Evolutionary conservation across 768 basidiomycete species (phyloP).

Genomic region (Termitomyces titanicus): DNA sequence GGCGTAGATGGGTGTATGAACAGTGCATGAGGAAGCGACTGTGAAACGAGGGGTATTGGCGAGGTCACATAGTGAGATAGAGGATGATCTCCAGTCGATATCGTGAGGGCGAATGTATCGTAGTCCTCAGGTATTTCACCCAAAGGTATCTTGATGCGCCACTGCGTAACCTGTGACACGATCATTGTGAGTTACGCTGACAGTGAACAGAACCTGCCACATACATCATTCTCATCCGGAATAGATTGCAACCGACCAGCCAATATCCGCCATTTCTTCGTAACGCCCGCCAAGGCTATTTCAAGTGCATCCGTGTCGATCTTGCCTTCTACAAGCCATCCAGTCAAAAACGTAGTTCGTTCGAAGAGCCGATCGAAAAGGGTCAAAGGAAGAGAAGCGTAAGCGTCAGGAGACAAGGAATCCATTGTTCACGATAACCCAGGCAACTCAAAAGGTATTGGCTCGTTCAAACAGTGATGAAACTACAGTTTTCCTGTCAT

Average conservation of each 20-base stretch:
- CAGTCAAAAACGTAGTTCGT: slow-evolving; percentile 34
- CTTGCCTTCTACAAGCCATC: slow-evolving; percentile 39
- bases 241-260: slow-evolving; percentile 25
- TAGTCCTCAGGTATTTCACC: slow-evolving; percentile 30
- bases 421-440: not conserved
- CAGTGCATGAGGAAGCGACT: slow-evolving; percentile 32
- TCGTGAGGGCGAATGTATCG: slow-evolving; percentile 32
- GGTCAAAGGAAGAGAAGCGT: slow-evolving; percentile 27
- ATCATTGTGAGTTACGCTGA: not conserved
- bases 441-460: not conserved
- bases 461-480: not conserved
- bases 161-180: slow-evolving; percentile 25
- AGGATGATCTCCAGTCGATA: slow-evolving; percentile 27
- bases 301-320: slow-evolving; percentile 30
- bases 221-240: slow-evolving; percentile 16
- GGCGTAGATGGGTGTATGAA: slow-evolving; percentile 38
- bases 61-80: slow-evolving; percentile 31
- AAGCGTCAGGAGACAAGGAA: not conserved
- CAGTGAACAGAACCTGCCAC: slow-evolving; percentile 1
- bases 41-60: slow-evolving; percentile 29
- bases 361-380: slow-evolving; percentile 35
- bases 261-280: slow-evolving; percentile 30
- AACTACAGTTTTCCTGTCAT: not conserved
- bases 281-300: slow-evolving; percentile 27
- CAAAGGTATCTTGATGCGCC: slow-evolving; percentile 34